Percentiles rank a stretch among this genome's conserved stretches.
Evolutionary conservation across 176 grass and related monocot genomes (phyloP).

Genomic region (Carex littledalei): DNA sequence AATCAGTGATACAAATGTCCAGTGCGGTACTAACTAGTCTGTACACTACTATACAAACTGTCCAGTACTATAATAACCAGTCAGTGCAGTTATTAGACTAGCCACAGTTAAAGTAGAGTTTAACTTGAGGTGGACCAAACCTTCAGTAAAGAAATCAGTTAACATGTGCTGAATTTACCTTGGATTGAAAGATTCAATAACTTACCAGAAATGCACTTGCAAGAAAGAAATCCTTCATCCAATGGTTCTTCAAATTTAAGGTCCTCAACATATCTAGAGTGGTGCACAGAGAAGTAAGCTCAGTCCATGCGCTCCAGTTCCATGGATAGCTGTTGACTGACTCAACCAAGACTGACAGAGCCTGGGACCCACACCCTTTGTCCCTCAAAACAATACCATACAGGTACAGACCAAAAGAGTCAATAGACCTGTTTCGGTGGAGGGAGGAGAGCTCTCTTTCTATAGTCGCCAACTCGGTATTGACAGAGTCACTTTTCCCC

Average conservation of each 20-base stretch:
- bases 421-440: slow-evolving; percentile 68
- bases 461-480: slow-evolving; percentile 73
- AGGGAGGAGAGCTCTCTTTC: slow-evolving; percentile 75
- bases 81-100: neutral
- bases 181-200: neutral
- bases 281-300: slow-evolving; percentile 72
- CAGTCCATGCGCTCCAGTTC: slow-evolving; percentile 98
- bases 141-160: neutral
- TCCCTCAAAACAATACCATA: slow-evolving; percentile 86
- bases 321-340: slow-evolving; percentile 92
- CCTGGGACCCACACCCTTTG: slow-evolving; percentile 64
- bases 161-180: no score
- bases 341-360: slow-evolving; percentile 67
- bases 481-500: slow-evolving; percentile 69
- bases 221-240: slow-evolving; percentile 99
- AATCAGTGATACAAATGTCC: neutral
- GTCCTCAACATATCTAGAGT: slow-evolving; percentile 68
- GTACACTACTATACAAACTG: neutral
- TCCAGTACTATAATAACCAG: neutral
- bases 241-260: slow-evolving; percentile 90
- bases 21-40: neutral
- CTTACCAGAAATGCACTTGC: slow-evolving; percentile 61
- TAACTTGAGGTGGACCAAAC: neutral
- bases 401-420: slow-evolving; percentile 82
- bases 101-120: neutral